Base-by-base conservation (phyloP, 805 yeast genomes). In the Candida ovalis region DNA sequence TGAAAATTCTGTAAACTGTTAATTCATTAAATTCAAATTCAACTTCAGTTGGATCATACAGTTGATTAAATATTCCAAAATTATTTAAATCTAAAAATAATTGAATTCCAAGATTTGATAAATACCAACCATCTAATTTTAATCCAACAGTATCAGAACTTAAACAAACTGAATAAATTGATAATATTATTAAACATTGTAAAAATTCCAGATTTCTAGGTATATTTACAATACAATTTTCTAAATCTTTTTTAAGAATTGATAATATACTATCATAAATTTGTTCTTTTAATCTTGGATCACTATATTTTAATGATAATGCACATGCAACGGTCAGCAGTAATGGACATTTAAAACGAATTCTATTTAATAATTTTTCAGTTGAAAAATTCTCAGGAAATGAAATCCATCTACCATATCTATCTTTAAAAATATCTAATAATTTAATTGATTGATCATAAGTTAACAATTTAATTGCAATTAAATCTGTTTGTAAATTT, bases 371-470 rank as follows among this genome's bases (percentile, higher is more conserved):
- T 21, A 86, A 67, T 32, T 67, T 69, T 18, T 68, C 74, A 0
- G 83, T 73, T 4, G 81, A 60, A 32, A 76, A 59, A 13, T 68
- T 69, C 27, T 75, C 75, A 0, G 91, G 89, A 44, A 86, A 80
- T 46, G 86, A 80, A 3, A 85, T 81, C 95, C 95, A 87, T 27
- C 88, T 73, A 4, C 90, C 88, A 59, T 82, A 86, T 57, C 84
- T 75, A 43, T 81, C 78, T 39, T 85, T 69, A 60, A 86, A 87
- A 42, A 76, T 77, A 45, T 72, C 73, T 53, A 86, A 65, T 36
- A 86, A 63, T 17, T 70, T 69, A 6, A 74, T 54, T 0, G 80
- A 80, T 53, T 83, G 81, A 2, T 66, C 62, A 37, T 71, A 56
- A 1, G 78, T 58, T 15, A 87, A 56, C 4, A 84, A 64, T 1